phyloP scores from a whole-genome alignment of 306 rosid species.

The Echinosophora koreensis region DNA sequence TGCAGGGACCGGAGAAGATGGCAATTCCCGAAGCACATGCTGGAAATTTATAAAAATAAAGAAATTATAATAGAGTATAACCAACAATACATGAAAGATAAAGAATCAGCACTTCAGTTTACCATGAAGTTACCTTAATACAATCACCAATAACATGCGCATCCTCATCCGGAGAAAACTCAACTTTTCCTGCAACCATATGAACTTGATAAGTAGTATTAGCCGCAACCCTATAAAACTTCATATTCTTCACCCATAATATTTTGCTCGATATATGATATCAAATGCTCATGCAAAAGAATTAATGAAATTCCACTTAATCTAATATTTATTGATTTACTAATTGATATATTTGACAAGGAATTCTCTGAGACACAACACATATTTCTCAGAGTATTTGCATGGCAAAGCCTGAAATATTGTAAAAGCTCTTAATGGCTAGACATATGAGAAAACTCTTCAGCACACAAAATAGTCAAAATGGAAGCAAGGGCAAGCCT shows the following conservation, averaged over 20 bases:
- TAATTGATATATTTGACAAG: conserved; percentile 17
- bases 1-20: conserved; percentile 98
- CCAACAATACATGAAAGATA: conserved; percentile 28
- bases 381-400: conserved; percentile 29
- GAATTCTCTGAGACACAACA: conserved; percentile 17
- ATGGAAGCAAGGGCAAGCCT: conserved; percentile 32
- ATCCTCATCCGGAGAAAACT: conserved; percentile 87
- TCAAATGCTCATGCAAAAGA: conserved; percentile 21
- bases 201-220: conserved; percentile 35
- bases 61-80: conserved; percentile 34
- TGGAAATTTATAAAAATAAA: conserved; percentile 50
- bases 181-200: conserved; percentile 78
- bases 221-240: conserved; percentile 26
- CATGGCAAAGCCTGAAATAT: neutral
- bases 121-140: conserved; percentile 71
- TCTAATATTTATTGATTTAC: neutral
- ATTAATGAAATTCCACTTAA: conserved; percentile 23
- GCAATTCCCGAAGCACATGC: conserved; percentile 91
- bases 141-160: conserved; percentile 94
- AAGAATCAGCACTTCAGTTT: conserved; percentile 26
- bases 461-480: conserved; percentile 21
- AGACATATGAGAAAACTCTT: conserved; percentile 25
- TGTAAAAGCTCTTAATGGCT: conserved; percentile 19
- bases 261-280: conserved; percentile 16
- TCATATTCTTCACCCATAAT: conserved; percentile 13